phyloP scores from a whole-genome alignment of 2,329 filamentous ascomycete genomes.

The Didymella pinodella region DNA sequence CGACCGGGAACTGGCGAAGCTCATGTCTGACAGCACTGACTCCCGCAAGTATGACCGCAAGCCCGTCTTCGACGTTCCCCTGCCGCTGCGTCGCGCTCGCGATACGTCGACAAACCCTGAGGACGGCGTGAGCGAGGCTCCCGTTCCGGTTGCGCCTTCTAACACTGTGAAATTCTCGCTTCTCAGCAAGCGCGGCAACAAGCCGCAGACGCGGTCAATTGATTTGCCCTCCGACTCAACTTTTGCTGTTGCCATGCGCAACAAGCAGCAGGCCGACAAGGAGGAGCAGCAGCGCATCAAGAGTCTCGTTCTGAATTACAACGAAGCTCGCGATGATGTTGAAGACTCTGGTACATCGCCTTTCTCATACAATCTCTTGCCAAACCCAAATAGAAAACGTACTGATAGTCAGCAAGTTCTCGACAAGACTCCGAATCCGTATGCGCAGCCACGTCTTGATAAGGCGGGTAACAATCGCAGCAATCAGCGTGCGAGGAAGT shows the following conservation, averaged over 20 bases:
- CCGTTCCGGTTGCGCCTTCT: slow-evolving; percentile 45
- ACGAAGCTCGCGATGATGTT: slow-evolving; percentile 80
- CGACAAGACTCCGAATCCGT: slow-evolving; percentile 53
- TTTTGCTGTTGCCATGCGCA: slow-evolving; percentile 95
- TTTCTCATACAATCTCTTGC: slow-evolving; percentile 52
- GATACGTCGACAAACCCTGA: slow-evolving; percentile 59
- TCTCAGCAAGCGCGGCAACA: slow-evolving; percentile 93
- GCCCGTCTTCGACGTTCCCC: slow-evolving; percentile 90
- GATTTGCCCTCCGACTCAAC: slow-evolving; percentile 89
- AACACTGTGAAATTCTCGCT: slow-evolving; percentile 95
- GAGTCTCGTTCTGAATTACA: slow-evolving; percentile 91
- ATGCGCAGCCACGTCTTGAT: slow-evolving; percentile 59
- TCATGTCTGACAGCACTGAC: slow-evolving; percentile 97
- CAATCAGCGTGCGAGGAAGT: slow-evolving; percentile 83
- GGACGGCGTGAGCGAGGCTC: slow-evolving; percentile 53
- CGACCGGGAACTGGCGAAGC: slow-evolving; percentile 95
- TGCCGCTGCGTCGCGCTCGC: slow-evolving; percentile 82
- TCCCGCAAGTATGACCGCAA: slow-evolving; percentile 96
- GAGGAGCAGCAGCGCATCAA: slow-evolving; percentile 99
- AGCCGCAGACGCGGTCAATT: slow-evolving; percentile 93
- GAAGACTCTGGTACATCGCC: slow-evolving; percentile 74
- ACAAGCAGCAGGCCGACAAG: slow-evolving; percentile 90
- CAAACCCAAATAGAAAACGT: slow-evolving; percentile 60
- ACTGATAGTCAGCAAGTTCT: slow-evolving; percentile 50
- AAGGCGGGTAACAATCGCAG: slow-evolving; percentile 70